Conservation (phyloP, 1,284 basidiomycete genomes). For the Stereum hirsutum region DNA sequence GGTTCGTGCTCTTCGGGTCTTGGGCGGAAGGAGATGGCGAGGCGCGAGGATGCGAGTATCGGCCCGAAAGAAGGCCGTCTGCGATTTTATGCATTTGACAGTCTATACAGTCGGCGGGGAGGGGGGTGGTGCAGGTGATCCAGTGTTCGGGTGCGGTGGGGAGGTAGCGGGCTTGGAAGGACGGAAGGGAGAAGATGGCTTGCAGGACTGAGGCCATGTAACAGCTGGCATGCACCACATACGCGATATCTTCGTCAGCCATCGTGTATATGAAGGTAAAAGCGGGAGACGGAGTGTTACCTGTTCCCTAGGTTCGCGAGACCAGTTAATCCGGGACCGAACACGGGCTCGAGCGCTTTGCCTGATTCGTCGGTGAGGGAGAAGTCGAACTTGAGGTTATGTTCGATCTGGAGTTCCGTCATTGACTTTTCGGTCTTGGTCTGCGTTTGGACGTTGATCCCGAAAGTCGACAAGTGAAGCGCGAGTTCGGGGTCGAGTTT, state of each 20-base stretch:
- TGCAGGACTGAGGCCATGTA: slow-evolving; percentile 97
- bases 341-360: slow-evolving; percentile 80
- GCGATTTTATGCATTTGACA: slow-evolving; percentile 93
- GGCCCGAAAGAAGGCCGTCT: slow-evolving; percentile 88
- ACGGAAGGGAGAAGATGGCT: slow-evolving; percentile 73
- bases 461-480: slow-evolving; percentile 73
- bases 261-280: neutral
- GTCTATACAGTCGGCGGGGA: slow-evolving; percentile 84
- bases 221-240: slow-evolving; percentile 46
- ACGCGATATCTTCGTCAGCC: neutral
- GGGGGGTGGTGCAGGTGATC: slow-evolving; percentile 51
- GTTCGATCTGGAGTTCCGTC: slow-evolving; percentile 97
- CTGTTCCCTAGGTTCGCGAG: slow-evolving; percentile 92
- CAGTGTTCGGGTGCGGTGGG: slow-evolving; percentile 51
- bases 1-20: slow-evolving; percentile 20
- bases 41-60: slow-evolving; percentile 69
- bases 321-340: slow-evolving; percentile 86
- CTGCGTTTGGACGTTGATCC: slow-evolving; percentile 79
- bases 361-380: slow-evolving; percentile 89
- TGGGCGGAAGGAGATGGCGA: slow-evolving; percentile 20
- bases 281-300: no score
- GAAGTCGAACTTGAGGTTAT: slow-evolving; percentile 94
- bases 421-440: slow-evolving; percentile 96
- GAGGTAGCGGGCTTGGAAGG: slow-evolving; percentile 73
- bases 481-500: slow-evolving; percentile 76